These are phyloP conservation scores for Metarhizium sp. DNA, from an alignment of 2,329 filamentous ascomycete species.

Conservation along the genomic window DNA sequence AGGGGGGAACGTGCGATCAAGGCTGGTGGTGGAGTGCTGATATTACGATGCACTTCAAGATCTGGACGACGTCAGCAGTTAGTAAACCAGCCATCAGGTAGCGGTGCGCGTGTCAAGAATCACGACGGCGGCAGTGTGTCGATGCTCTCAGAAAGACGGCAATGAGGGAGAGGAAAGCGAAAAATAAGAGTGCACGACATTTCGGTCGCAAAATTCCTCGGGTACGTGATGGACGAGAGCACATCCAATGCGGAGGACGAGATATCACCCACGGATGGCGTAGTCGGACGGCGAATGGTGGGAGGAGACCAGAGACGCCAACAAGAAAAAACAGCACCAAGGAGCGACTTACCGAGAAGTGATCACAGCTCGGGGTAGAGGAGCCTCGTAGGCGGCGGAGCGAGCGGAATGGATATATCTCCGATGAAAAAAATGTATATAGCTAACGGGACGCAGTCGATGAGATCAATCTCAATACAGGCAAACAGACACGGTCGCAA, in stretches of 20 bases:
- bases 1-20: conserved; percentile 17
- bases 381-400: conserved; percentile 11
- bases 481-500: conserved; percentile 5
- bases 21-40: conserved; percentile 11
- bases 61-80: conserved; percentile 8
- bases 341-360: conserved; percentile 17
- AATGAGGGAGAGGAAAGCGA: background rate
- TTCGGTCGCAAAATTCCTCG: background rate
- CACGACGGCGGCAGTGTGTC: background rate
- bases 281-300: background rate
- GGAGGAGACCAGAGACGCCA: conserved; percentile 1
- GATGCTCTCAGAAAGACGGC: background rate
- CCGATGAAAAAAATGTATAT: background rate
- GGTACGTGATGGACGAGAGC: background rate
- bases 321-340: conserved; percentile 4
- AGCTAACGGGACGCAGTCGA: background rate
- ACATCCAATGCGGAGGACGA: no score
- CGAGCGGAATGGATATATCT: conserved; percentile 7
- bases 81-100: background rate
- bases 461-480: background rate
- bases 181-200: background rate
- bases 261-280: background rate
- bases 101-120: background rate
- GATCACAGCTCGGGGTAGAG: conserved; percentile 23
- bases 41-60: conserved; percentile 23